Percentiles rank a stretch among this genome's conserved stretches.
Conservation (phyloP, 2,329 filamentous ascomycete species). For the Pestalotiopsis sp. region DNA sequence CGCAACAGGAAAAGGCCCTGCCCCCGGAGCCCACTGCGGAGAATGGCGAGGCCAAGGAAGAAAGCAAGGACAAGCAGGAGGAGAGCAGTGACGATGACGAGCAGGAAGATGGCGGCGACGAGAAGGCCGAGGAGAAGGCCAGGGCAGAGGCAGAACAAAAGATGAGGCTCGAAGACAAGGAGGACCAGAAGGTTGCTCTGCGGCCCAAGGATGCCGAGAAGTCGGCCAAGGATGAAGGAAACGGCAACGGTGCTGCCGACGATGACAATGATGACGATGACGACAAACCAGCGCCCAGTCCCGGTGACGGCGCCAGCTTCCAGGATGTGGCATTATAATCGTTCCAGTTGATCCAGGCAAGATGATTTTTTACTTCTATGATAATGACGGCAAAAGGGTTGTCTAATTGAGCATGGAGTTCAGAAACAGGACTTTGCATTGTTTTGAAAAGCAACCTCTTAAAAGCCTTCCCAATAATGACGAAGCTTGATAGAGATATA, state of each 20-base stretch:
- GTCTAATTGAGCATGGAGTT: slow-evolving; percentile 3
- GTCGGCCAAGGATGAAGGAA: slow-evolving; percentile 48
- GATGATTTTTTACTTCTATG: neutral
- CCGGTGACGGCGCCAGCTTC: slow-evolving; percentile 62
- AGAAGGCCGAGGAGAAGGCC: slow-evolving; percentile 33
- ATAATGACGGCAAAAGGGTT: neutral
- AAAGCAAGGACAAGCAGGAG: slow-evolving; percentile 14
- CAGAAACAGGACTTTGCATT: neutral
- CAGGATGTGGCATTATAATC: slow-evolving; percentile 63
- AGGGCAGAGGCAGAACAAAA: slow-evolving; percentile 54
- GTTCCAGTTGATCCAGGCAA: too few species aligned
- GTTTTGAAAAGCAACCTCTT: neutral
- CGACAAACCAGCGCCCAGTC: slow-evolving; percentile 48
- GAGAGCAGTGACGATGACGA: slow-evolving; percentile 20
- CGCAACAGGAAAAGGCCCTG: slow-evolving; percentile 32
- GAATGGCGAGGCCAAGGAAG: slow-evolving; percentile 15
- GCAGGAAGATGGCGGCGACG: slow-evolving; percentile 18
- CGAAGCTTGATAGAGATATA: neutral
- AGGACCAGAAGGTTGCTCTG: slow-evolving; percentile 56
- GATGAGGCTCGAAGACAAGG: slow-evolving; percentile 56
- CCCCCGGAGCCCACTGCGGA: slow-evolving; percentile 27
- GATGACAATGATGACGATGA: slow-evolving; percentile 37
- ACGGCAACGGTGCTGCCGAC: slow-evolving; percentile 26
- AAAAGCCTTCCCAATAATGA: neutral
- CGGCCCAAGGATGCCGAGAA: slow-evolving; percentile 54